phyloP scores from a whole-genome alignment of 345 rosid genomes.

The sweet orange (Citrus sinensis) region DNA sequence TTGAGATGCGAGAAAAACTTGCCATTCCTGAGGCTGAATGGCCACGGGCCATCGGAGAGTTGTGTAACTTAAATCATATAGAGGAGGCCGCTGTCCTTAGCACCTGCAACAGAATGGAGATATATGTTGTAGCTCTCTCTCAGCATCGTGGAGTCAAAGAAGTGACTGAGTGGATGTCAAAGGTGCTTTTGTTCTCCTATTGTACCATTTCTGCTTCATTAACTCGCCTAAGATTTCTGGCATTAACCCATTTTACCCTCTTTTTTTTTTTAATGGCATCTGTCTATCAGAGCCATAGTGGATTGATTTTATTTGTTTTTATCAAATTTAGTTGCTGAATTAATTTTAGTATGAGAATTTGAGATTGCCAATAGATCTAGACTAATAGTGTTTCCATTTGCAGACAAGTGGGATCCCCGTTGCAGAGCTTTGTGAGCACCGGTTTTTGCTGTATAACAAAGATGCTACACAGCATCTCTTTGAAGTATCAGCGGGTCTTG shows the following conservation, averaged over 20 bases:
- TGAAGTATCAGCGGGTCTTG: slow-evolving; percentile 94
- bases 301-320: not conserved
- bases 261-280: not conserved
- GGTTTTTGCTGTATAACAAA: slow-evolving; percentile 76
- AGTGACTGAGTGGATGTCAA: slow-evolving; percentile 89
- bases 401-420: slow-evolving; percentile 82
- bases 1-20: slow-evolving; percentile 81
- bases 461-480: slow-evolving; percentile 86
- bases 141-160: slow-evolving; percentile 82
- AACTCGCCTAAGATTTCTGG: not conserved
- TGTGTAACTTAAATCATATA: slow-evolving; percentile 84
- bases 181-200: slow-evolving; percentile 44
- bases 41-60: slow-evolving; percentile 79
- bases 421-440: slow-evolving; percentile 69
- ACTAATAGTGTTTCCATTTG: slow-evolving; percentile 15
- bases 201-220: not conserved
- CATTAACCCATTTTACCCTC: not conserved
- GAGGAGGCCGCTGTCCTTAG: slow-evolving; percentile 85
- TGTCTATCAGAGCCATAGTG: not conserved
- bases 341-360: not conserved
- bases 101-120: slow-evolving; percentile 82
- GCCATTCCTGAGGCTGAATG: slow-evolving; percentile 85
- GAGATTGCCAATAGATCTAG: not conserved
- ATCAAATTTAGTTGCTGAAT: not conserved
- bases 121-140: slow-evolving; percentile 67